Percentiles rank a stretch among this genome's conserved stretches.
These are phyloP conservation scores for Thinopyrum obtusiflorum DNA, from an alignment of 202 grass and related monocot genomes.

Conservation along the genomic window DNA sequence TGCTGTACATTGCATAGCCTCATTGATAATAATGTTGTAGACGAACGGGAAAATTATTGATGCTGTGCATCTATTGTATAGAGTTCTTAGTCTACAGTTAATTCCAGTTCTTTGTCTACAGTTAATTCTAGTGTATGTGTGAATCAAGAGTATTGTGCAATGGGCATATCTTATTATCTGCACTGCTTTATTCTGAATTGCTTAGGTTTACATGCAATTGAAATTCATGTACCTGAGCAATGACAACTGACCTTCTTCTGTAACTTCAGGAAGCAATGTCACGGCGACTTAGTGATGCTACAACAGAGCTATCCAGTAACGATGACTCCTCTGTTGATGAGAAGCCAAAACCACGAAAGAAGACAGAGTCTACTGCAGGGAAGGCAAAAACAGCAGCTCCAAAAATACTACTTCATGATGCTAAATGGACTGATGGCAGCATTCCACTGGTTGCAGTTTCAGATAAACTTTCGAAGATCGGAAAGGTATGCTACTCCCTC, in stretches of 20 bases:
- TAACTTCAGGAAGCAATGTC: conserved; percentile 61
- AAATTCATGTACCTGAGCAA: neutral
- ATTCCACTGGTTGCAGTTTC: conserved; percentile 41
- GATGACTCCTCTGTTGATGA: conserved; percentile 52
- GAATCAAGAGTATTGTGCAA: neutral
- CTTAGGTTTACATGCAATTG: neutral
- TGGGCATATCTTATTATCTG: neutral
- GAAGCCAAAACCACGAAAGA: conserved; percentile 51
- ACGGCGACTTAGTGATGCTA: conserved; percentile 54
- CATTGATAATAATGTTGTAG: neutral
- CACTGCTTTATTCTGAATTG: neutral
- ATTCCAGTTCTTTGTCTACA: neutral
- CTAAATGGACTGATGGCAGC: conserved; percentile 87
- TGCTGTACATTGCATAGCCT: neutral
- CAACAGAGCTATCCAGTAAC: conserved; percentile 39
- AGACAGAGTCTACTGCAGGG: conserved; percentile 36
- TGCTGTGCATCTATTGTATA: no score
- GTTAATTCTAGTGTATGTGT: neutral
- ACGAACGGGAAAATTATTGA: neutral
- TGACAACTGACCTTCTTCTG: neutral
- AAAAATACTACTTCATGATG: conserved; percentile 61
- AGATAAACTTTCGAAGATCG: conserved; percentile 55
- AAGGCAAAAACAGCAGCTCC: conserved; percentile 31
- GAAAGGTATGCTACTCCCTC: conserved; percentile 38
- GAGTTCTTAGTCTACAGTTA: neutral